phyloP scores from a whole-genome alignment of 1,284 basidiomycete genomes.

The Sporisorium exsertum region DNA sequence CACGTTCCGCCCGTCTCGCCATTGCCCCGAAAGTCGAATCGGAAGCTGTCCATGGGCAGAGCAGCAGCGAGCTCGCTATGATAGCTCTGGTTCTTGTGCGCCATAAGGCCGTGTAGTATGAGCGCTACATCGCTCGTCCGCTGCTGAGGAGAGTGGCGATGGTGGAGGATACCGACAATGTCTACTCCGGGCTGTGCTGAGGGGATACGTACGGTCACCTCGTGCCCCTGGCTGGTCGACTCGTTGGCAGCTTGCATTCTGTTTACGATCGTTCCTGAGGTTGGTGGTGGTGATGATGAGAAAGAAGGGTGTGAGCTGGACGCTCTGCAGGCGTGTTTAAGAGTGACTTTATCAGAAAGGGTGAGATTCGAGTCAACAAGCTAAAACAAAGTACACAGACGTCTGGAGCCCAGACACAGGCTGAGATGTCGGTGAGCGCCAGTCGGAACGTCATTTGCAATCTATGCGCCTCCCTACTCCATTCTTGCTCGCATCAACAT shows the following conservation, averaged over 20 bases:
- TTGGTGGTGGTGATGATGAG: not conserved
- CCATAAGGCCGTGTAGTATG: constrained; percentile 42
- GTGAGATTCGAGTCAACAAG: too few relatives aligned
- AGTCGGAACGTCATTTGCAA: too few relatives aligned
- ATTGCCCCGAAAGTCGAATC: constrained; percentile 79
- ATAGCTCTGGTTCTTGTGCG: constrained; percentile 77
- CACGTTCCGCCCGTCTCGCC: constrained; percentile 4
- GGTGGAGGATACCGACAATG: constrained; percentile 4
- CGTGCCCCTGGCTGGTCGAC: not conserved
- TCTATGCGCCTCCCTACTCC: too few relatives aligned
- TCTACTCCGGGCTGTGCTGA: constrained; percentile 2
- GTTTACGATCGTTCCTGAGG: too few relatives aligned
- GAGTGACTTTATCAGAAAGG: too few relatives aligned
- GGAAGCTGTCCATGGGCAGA: constrained; percentile 80
- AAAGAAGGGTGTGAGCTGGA: not conserved
- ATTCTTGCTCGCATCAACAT: too few relatives aligned
- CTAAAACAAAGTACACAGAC: too few relatives aligned
- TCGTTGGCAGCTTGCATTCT: constrained; percentile 1
- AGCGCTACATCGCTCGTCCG: constrained; percentile 15
- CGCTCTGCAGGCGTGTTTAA: too few relatives aligned
- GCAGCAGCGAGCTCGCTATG: constrained; percentile 77
- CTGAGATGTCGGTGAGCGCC: too few relatives aligned
- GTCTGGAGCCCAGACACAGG: too few relatives aligned
- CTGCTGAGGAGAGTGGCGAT: not conserved
- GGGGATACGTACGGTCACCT: constrained; percentile 2